Percentiles rank a stretch among this genome's conserved stretches.
Evolutionary conservation across 805 yeast species (phyloP).

Genomic region (Yarrowia keelungensis): DNA sequence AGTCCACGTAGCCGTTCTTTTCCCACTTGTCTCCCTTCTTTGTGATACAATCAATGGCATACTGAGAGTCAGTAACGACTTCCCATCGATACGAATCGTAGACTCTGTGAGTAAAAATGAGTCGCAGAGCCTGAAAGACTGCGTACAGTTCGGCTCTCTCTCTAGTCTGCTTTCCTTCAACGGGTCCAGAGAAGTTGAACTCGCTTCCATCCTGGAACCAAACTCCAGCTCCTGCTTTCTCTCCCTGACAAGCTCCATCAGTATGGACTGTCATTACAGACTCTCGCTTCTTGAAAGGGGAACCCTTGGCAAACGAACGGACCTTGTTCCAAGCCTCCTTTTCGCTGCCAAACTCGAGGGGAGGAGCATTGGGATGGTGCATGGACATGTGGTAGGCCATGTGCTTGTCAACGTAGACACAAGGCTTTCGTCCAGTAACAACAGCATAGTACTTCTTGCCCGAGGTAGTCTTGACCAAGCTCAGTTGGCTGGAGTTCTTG

Average conservation of each 20-base stretch:
- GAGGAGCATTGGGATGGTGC: slow-evolving; percentile 12
- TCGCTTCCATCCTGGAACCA: slow-evolving; percentile 22
- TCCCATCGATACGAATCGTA: slow-evolving; percentile 20
- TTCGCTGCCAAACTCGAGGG: slow-evolving; percentile 5
- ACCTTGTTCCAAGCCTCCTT: slow-evolving; percentile 27
- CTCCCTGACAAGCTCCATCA: slow-evolving; percentile 15
- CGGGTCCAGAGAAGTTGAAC: slow-evolving; percentile 23
- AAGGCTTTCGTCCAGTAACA: slow-evolving; percentile 16
- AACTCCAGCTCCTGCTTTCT: slow-evolving; percentile 12
- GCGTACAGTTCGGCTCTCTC: slow-evolving; percentile 15
- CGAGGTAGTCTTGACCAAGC: slow-evolving; percentile 1
- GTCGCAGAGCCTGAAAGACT: slow-evolving; percentile 10
- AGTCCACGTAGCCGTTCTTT: slow-evolving; percentile 4
- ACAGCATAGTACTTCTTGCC: slow-evolving; percentile 15
- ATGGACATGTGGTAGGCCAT: slow-evolving; percentile 28
- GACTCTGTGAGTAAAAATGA: slow-evolving; percentile 12
- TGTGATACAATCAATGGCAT: slow-evolving; percentile 16
- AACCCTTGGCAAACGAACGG: slow-evolving; percentile 22
- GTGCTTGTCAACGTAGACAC: slow-evolving; percentile 18
- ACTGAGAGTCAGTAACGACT: slow-evolving; percentile 3
- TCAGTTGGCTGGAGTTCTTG: slow-evolving; percentile 12
- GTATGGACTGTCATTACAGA: slow-evolving; percentile 7
- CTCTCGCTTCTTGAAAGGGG: slow-evolving; percentile 16
- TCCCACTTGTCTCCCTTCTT: slow-evolving; percentile 16
- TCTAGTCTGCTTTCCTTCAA: slow-evolving; percentile 3